phyloP scores from a whole-genome alignment of 441 rosid genomes.

The Manihot esculenta region DNA sequence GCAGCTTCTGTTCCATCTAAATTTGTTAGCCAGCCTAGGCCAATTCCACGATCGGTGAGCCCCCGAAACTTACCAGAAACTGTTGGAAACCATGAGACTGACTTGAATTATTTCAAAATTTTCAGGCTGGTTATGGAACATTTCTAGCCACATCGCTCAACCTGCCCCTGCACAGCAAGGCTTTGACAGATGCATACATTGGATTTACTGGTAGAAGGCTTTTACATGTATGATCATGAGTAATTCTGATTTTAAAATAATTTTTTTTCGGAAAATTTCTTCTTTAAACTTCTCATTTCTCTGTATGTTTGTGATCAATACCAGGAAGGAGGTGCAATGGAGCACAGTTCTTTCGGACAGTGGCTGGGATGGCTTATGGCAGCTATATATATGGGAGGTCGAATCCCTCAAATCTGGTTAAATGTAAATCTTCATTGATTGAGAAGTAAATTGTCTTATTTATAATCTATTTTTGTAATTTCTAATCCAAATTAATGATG shows the following conservation, averaged over 20 bases:
- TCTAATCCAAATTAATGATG: not conserved
- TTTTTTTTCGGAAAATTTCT: no score
- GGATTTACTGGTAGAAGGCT: slow-evolving; percentile 42
- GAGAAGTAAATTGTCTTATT: no score
- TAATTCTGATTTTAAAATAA: not conserved
- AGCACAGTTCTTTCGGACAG: slow-evolving; percentile 68
- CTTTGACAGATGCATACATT: slow-evolving; percentile 31
- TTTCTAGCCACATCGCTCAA: slow-evolving; percentile 66
- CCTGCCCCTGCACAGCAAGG: slow-evolving; percentile 55
- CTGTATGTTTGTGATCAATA: not conserved
- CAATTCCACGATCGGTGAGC: slow-evolving; percentile 74
- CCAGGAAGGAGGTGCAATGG: slow-evolving; percentile 51
- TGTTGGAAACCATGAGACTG: no score
- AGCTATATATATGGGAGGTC: slow-evolving; percentile 95
- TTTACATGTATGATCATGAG: slow-evolving; percentile 37
- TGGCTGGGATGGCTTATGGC: slow-evolving; percentile 99
- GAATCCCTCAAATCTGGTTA: slow-evolving; percentile 87
- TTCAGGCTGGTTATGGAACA: slow-evolving; percentile 76
- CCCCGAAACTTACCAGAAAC: no score
- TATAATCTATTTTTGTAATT: not conserved
- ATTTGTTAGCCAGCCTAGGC: slow-evolving; percentile 51
- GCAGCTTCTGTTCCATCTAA: slow-evolving; percentile 20
- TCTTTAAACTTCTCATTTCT: not conserved
- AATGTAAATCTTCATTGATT: slow-evolving; percentile 48
- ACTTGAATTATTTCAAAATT: not conserved